These are phyloP conservation scores for Botrytis porri DNA, from an alignment of 2,329 filamentous ascomycete genomes.

Conservation along the genomic window DNA sequence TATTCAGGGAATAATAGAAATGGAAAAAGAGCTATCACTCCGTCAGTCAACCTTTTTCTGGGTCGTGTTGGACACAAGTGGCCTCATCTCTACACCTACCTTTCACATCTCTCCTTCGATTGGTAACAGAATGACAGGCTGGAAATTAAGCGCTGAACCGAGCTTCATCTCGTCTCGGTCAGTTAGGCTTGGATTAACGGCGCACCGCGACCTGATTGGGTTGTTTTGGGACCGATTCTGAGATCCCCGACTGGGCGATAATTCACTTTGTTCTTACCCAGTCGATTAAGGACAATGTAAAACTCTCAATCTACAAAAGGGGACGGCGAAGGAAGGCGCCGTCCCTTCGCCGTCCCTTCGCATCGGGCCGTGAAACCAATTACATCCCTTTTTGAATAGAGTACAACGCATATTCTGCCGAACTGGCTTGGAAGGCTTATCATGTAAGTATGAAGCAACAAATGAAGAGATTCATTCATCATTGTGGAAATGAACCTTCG, in stretches of 20 bases:
- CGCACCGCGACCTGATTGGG: neutral
- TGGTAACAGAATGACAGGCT: neutral
- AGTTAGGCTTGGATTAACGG: neutral
- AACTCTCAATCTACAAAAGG: neutral
- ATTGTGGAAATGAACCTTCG: neutral
- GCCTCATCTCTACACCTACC: too few relatives aligned
- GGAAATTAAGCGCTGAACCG: neutral
- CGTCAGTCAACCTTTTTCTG: neutral
- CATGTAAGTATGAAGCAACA: neutral
- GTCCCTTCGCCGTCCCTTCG: neutral
- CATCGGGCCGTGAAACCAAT: neutral
- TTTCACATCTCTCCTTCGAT: neutral
- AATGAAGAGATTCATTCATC: neutral
- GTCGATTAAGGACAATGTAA: neutral
- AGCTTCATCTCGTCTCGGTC: neutral
- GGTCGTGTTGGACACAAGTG: neutral
- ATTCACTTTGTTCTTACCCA: neutral
- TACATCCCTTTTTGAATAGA: neutral
- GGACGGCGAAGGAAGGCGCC: too few relatives aligned
- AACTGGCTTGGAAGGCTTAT: neutral
- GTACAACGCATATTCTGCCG: neutral
- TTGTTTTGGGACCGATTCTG: neutral
- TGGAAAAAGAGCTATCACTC: neutral
- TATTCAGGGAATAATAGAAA: neutral
- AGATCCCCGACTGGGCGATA: neutral